A percentile compares a stretch with the other conserved stretches of the same genome.
Evolutionary conservation across 148 eudicot species (phyloP).

Genomic region (Cornus controversa): DNA sequence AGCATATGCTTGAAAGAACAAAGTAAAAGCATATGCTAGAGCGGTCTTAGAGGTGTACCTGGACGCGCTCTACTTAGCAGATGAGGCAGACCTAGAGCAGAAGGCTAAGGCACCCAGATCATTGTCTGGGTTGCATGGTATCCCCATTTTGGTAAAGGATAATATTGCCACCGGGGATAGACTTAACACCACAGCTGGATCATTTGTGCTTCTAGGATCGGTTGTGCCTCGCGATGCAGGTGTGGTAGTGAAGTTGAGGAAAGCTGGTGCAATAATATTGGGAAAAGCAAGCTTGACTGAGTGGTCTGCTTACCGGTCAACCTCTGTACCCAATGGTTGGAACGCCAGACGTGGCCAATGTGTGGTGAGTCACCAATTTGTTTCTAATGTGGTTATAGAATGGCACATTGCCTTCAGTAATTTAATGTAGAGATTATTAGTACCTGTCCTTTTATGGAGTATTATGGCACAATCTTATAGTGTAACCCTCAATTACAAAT

Average conservation of each 20-base stretch:
- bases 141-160: constrained; percentile 41
- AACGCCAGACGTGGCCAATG: constrained; percentile 34
- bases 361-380: no score
- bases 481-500: no score
- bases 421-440: no score
- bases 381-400: no score
- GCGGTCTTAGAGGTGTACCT: constrained; percentile 42
- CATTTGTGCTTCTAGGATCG: constrained; percentile 29
- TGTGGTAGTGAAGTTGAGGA: constrained; percentile 26
- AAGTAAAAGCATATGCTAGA: no score
- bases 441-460: no score
- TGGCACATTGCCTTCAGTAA: no score
- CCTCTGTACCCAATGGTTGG: constrained; percentile 26
- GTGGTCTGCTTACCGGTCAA: constrained; percentile 22
- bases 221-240: no score
- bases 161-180: constrained; percentile 37
- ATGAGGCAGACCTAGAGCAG: constrained; percentile 26
- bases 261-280: constrained; percentile 31
- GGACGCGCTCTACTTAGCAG: constrained; percentile 31
- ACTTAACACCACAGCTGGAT: constrained; percentile 39
- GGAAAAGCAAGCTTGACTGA: constrained; percentile 44
- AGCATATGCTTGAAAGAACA: no score
- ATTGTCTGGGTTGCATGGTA: no score
- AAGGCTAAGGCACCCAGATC: constrained; percentile 13
- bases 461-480: no score